Evolutionary conservation across 2,329 filamentous ascomycete genomes (phyloP).

Genomic region (Aspergillus vadensis): DNA sequence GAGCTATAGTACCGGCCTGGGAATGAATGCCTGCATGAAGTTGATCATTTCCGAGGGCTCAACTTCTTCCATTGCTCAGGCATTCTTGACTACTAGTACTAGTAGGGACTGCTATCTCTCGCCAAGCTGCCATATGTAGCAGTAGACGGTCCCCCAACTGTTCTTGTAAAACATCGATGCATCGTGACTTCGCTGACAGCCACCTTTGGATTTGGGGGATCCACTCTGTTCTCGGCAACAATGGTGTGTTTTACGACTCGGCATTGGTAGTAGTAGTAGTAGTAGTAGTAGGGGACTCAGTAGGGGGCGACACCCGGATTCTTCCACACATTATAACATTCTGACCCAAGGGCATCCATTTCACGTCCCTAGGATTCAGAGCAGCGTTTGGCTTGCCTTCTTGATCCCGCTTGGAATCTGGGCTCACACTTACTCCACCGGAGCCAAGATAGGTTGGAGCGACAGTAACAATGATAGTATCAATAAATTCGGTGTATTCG

Average conservation of each 20-base stretch:
- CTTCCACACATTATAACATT: conserved; percentile 81
- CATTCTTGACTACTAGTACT: no score
- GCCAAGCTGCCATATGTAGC: no score
- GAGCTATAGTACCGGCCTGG: no score
- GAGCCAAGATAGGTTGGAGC: conserved; percentile 87
- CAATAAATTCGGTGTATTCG: conserved; percentile 62
- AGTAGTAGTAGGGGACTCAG: conserved; percentile 3
- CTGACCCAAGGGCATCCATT: conserved; percentile 76
- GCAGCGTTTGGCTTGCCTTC: conserved; percentile 60
- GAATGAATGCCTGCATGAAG: no score
- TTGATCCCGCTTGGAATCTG: conserved; percentile 57
- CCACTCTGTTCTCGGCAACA: not conserved
- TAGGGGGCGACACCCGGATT: conserved; percentile 36
- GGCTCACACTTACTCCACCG: conserved; percentile 78
- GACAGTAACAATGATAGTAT: conserved; percentile 83
- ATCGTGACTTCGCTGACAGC: not conserved
- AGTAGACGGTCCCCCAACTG: no score
- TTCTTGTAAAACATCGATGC: not conserved
- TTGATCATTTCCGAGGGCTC: no score
- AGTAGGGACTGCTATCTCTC: no score
- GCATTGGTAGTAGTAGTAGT: not conserved
- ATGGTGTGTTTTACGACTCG: conserved; percentile 1
- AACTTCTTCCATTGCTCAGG: no score
- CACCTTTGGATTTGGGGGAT: not conserved
- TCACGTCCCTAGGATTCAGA: conserved; percentile 66